Conservation (phyloP, 2,329 filamentous ascomycete species). For the Magnaporthiopsis rhizophila region DNA sequence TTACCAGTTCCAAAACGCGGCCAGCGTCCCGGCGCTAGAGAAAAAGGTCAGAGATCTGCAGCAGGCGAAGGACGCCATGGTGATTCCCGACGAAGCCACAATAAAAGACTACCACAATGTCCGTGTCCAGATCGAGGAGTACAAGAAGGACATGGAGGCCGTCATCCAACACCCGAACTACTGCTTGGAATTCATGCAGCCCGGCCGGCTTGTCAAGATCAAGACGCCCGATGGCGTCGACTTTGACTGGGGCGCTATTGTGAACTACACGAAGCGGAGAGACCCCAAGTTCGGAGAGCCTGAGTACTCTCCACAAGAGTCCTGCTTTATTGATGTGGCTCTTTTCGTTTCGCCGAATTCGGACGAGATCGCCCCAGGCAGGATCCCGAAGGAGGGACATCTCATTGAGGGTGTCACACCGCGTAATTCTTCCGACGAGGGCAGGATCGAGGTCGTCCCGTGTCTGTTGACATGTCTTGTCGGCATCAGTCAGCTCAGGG, state of each 20-base stretch:
- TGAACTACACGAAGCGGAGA: slow-evolving; percentile 62
- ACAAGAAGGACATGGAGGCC: slow-evolving; percentile 80
- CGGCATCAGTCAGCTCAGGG: slow-evolving; percentile 71
- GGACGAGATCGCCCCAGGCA: slow-evolving; percentile 31
- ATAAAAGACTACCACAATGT: slow-evolving; percentile 94
- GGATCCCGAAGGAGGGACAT: slow-evolving; percentile 27
- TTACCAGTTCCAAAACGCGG: slow-evolving; percentile 94
- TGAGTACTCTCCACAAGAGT: slow-evolving; percentile 65
- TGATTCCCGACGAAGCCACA: slow-evolving; percentile 76
- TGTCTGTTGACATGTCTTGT: slow-evolving; percentile 81
- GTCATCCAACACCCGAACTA: slow-evolving; percentile 91
- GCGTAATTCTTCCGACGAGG: slow-evolving; percentile 51
- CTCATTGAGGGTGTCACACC: slow-evolving; percentile 59
- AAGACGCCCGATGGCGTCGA: slow-evolving; percentile 68
- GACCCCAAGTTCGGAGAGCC: slow-evolving; percentile 55
- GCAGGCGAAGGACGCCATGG: slow-evolving; percentile 61
- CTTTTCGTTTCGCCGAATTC: slow-evolving; percentile 50
- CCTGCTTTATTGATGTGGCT: slow-evolving; percentile 75
- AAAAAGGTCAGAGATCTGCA: slow-evolving; percentile 75
- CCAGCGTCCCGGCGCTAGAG: slow-evolving; percentile 76
- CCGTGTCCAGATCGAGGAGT: slow-evolving; percentile 72
- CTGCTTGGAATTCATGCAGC: slow-evolving; percentile 74
- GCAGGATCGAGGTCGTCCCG: slow-evolving; percentile 76
- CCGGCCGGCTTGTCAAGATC: slow-evolving; percentile 80
- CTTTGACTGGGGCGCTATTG: slow-evolving; percentile 90